A percentile compares a stretch with the other conserved stretches of the same genome.
Conservation (phyloP, 306 rosid genomes). For the Sindora glabra region DNA sequence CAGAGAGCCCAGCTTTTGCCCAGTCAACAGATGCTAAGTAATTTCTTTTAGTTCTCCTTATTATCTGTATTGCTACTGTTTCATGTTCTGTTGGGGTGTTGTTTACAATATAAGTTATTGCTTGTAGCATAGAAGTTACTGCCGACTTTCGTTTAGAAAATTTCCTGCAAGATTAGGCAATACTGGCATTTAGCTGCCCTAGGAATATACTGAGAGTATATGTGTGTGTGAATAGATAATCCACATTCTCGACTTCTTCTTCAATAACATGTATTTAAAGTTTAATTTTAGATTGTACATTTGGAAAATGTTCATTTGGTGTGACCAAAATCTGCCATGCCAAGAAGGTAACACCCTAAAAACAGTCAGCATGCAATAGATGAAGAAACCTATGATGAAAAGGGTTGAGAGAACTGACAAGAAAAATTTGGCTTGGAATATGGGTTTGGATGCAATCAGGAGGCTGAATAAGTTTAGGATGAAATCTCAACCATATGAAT, state of each 20-base stretch:
- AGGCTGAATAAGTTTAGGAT: too few species aligned
- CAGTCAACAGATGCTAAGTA: conserved; percentile 48
- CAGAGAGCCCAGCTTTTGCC: conserved; percentile 49
- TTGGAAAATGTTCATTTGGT: not conserved
- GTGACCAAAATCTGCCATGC: not conserved
- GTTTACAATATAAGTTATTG: not conserved
- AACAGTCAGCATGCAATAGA: not conserved
- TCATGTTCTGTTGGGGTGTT: not conserved
- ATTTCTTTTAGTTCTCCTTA: not conserved
- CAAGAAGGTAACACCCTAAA: not conserved
- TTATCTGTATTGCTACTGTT: not conserved
- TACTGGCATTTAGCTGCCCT: not conserved
- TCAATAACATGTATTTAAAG: not conserved
- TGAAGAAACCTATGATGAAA: not conserved
- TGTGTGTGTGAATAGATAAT: not conserved
- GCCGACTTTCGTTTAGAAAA: not conserved
- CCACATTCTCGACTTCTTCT: not conserved
- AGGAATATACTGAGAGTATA: too few species aligned
- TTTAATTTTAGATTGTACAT: not conserved
- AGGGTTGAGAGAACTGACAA: not conserved
- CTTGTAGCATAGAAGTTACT: not conserved
- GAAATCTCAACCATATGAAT: too few species aligned
- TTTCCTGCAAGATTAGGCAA: not conserved
- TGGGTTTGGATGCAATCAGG: too few species aligned
- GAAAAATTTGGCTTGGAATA: too few species aligned